Percentiles rank a stretch among this genome's conserved stretches.
phyloP scores from a whole-genome alignment of 2,329 filamentous ascomycete genomes.

The Epichloe elymi region DNA sequence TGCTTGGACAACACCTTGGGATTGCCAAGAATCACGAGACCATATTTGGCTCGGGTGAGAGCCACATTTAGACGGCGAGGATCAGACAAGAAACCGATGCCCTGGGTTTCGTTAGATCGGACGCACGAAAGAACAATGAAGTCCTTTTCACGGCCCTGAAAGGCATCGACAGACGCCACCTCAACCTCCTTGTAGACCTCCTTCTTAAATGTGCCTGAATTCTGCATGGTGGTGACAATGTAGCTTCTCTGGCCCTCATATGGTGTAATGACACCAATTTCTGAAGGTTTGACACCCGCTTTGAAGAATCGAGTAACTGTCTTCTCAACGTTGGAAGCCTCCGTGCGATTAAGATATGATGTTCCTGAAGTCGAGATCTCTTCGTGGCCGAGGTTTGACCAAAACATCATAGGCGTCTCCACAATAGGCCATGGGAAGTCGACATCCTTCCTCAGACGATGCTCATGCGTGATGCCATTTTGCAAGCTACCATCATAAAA shows the following conservation, averaged over 20 bases:
- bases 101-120: conserved; percentile 96
- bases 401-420: conserved; percentile 99
- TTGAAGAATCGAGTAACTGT: conserved; percentile 98
- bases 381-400: conserved; percentile 94
- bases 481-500: conserved; percentile 97
- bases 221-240: conserved; percentile 98
- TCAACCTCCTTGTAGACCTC: conserved; percentile 98
- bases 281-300: conserved; percentile 82
- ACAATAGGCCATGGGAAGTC: conserved; percentile 96
- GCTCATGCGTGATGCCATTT: conserved; percentile 84
- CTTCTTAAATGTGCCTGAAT: conserved; percentile 93
- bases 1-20: conserved; percentile 97
- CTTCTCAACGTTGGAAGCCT: conserved; percentile 96
- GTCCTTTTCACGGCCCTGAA: conserved; percentile 97
- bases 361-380: conserved; percentile 97
- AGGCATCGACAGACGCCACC: conserved; percentile 94
- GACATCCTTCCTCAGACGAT: conserved; percentile 80
- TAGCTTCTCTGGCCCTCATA: conserved; percentile 98
- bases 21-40: conserved; percentile 90
- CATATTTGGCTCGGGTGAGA: conserved; percentile 91
- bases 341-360: conserved; percentile 94
- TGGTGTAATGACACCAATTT: conserved; percentile 96
- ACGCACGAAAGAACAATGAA: conserved; percentile 98
- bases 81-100: conserved; percentile 96
- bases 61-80: conserved; percentile 95